Evolutionary conservation across 768 basidiomycete genomes (phyloP).

Genomic region (Phylloporus sp.): DNA sequence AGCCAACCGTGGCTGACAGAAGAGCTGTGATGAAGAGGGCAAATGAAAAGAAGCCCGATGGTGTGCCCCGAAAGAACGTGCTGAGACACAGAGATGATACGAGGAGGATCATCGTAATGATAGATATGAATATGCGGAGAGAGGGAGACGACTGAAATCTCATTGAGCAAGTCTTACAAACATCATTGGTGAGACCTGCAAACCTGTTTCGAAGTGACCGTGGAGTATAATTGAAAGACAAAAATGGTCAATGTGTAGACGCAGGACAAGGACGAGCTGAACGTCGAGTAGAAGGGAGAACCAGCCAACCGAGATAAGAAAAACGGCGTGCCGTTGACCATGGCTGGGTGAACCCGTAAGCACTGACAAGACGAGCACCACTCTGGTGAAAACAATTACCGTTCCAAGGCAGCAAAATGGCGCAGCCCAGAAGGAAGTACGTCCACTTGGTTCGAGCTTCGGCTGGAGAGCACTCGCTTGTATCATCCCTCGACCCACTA

Average conservation of each 20-base stretch:
- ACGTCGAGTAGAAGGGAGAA: slow-evolving; percentile 52
- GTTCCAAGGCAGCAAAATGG: slow-evolving; percentile 85
- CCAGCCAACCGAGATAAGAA: slow-evolving; percentile 65
- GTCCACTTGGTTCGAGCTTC: slow-evolving; percentile 54
- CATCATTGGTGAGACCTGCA: slow-evolving; percentile 20
- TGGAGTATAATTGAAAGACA: slow-evolving; percentile 68
- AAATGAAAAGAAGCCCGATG: slow-evolving; percentile 60
- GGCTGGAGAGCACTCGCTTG: slow-evolving; percentile 23
- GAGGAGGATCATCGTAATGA: slow-evolving; percentile 48
- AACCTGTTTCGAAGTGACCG: slow-evolving; percentile 62
- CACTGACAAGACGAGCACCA: neutral
- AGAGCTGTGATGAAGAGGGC: slow-evolving; percentile 54
- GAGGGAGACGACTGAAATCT: slow-evolving; percentile 53
- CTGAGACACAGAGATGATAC: slow-evolving; percentile 59
- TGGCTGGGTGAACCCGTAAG: slow-evolving; percentile 41
- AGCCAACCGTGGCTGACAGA: slow-evolving; percentile 62
- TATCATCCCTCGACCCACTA: slow-evolving; percentile 6
- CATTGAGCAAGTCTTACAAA: neutral
- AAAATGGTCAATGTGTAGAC: slow-evolving; percentile 64
- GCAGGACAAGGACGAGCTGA: slow-evolving; percentile 62
- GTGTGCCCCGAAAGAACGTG: slow-evolving; percentile 51
- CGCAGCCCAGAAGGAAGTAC: slow-evolving; percentile 71
- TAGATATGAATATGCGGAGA: slow-evolving; percentile 47
- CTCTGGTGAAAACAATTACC: slow-evolving; percentile 43
- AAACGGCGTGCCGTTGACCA: slow-evolving; percentile 83